Percentiles rank a stretch among this genome's conserved stretches.
Conservation (phyloP, 2,329 filamentous ascomycete genomes). For the Zelopaecilomyces penicillatus region DNA sequence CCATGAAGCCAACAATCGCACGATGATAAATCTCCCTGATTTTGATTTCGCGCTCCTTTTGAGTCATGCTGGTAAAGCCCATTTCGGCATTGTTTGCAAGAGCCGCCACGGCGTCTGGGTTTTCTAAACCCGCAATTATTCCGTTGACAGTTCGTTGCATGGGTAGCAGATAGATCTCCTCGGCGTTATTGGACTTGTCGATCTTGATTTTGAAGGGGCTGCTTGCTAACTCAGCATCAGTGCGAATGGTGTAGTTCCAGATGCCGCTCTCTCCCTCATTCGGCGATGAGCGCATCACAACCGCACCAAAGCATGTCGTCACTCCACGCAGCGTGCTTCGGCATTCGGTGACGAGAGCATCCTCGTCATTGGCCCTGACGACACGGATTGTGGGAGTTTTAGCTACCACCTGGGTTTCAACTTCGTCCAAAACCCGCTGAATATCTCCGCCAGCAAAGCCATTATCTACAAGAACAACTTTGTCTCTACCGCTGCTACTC, state of each 20-base stretch:
- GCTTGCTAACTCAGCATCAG: constrained; percentile 55
- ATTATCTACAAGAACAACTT: constrained; percentile 71
- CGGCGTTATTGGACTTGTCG: constrained; percentile 59
- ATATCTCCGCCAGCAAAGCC: constrained; percentile 62
- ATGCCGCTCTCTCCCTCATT: constrained; percentile 53
- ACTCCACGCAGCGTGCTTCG: constrained; percentile 57
- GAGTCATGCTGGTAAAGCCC: constrained; percentile 65
- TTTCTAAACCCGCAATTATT: constrained; percentile 54
- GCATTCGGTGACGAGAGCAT: constrained; percentile 55
- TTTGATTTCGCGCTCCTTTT: constrained; percentile 54
- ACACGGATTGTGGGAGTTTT: constrained; percentile 48
- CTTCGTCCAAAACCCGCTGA: constrained; percentile 55
- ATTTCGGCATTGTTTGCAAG: constrained; percentile 51
- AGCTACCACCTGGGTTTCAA: constrained; percentile 49
- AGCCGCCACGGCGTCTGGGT: constrained; percentile 25
- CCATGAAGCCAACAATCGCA: constrained; percentile 67
- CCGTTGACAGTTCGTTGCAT: constrained; percentile 71
- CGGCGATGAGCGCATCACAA: constrained; percentile 69
- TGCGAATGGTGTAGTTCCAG: constrained; percentile 84
- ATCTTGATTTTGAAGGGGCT: constrained; percentile 57
- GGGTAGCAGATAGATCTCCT: constrained; percentile 69
- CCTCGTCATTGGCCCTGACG: constrained; percentile 43
- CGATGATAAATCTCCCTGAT: constrained; percentile 64
- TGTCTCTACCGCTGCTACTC: constrained; percentile 49
- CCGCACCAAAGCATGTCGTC: constrained; percentile 63